Evolutionary conservation across 768 basidiomycete species (phyloP), one percentile per base, ranked within the genome.

Genomic region (Mycena indigotica): DNA sequence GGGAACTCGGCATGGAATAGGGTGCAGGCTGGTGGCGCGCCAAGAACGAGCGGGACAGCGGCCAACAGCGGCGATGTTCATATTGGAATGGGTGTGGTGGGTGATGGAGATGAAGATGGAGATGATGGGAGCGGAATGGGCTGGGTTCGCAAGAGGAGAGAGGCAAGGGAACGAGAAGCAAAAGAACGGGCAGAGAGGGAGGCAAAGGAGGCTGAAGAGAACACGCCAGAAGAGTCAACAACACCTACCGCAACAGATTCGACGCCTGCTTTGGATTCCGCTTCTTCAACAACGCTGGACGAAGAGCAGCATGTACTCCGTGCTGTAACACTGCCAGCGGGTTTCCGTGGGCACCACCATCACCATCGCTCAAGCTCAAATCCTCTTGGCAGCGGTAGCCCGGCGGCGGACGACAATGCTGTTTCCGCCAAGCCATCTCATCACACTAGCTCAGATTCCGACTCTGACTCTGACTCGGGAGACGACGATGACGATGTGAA

Each of bases 121-220:
- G 89, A 93, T 57, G 93, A 94, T 62, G 92, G 91, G 1, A 89
- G 88, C 70, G 93, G 93, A 10, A 87, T 94, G 84, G 85, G 80
- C 0, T 95, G 93, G 93, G 80, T 95, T 24, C 84, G 79, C 73
- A 75, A 71, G 60, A 70, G 93, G 39, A 74, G 82, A 63, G 86
- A 85, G 67, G 73, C 79, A 65, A 71, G 80, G 49, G 86, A 90
- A 72, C 71, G 71, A 54, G 81, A 84, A 64, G 67, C 70, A 63
- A 71, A 66, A 55, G 84, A 82, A 69, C 71, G 70, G 67, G 76
- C 78, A 61, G 77, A 74, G 30, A 63, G 63, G 40, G 79, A 78
- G 60, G 70, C 68, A 50, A 70, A 70, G 66, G 73, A 68, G 50
- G 61, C 59, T 55, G 72, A 68, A 49, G 63, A 67, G 38, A 65